phyloP scores from a whole-genome alignment of 345 rosid genomes.

The Acer negundo region DNA sequence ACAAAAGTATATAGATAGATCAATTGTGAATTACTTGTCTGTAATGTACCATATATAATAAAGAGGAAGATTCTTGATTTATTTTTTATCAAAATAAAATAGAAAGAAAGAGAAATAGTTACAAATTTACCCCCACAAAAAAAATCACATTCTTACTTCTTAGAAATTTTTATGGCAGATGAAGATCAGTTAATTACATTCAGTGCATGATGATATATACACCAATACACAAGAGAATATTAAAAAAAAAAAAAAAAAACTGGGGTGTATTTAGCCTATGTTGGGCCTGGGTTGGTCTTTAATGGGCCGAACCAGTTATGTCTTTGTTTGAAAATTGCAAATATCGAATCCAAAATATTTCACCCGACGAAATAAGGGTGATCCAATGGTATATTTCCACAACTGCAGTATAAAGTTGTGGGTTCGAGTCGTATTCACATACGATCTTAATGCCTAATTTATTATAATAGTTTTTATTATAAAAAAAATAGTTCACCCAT shows the following conservation, averaged over 20 bases:
- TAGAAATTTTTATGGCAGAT: background rate
- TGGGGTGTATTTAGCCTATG: background rate
- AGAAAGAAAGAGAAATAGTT: background rate
- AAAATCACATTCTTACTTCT: too few relatives aligned
- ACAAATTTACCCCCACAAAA: background rate
- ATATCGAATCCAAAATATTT: background rate
- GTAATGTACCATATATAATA: background rate
- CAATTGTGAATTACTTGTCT: background rate
- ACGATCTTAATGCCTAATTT: too few relatives aligned
- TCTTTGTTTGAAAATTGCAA: background rate
- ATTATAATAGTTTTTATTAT: too few relatives aligned
- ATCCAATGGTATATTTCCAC: too few relatives aligned
- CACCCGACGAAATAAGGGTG: too few relatives aligned
- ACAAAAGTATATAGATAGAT: too few relatives aligned
- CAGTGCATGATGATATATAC: background rate
- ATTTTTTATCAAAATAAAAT: background rate
- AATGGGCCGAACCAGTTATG: background rate
- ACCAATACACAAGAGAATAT: background rate
- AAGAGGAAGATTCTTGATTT: background rate
- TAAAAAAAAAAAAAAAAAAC: too few relatives aligned
- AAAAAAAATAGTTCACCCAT: too few relatives aligned
- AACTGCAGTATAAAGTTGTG: too few relatives aligned
- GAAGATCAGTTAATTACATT: background rate
- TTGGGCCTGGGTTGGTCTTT: background rate
- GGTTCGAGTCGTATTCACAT: too few relatives aligned